Conservation (phyloP, 2,329 filamentous ascomycete genomes). For the Podosphaera fusca region DNA sequence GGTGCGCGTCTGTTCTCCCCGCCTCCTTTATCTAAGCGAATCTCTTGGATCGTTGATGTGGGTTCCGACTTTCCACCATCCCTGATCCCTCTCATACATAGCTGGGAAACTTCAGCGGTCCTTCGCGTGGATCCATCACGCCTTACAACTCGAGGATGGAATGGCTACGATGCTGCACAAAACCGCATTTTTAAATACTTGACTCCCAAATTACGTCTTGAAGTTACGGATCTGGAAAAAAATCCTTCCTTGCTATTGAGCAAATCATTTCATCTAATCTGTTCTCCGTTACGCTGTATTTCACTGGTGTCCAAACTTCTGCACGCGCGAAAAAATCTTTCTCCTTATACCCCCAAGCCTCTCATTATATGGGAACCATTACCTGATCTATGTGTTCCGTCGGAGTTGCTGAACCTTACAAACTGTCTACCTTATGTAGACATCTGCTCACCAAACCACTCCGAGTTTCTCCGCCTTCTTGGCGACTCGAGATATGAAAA, state of each 20-base stretch:
- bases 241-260: slow-evolving; percentile 39
- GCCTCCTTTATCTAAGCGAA: slow-evolving; percentile 31
- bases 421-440: slow-evolving; percentile 38
- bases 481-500: slow-evolving; percentile 24
- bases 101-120: slow-evolving; percentile 55
- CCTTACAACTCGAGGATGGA: slow-evolving; percentile 77
- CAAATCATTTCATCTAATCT: slow-evolving; percentile 71
- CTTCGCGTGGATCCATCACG: slow-evolving; percentile 34
- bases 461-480: slow-evolving; percentile 75
- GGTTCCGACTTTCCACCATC: slow-evolving; percentile 64
- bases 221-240: slow-evolving; percentile 39
- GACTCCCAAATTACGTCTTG: slow-evolving; percentile 66
- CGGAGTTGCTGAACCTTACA: slow-evolving; percentile 39
- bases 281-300: slow-evolving; percentile 54
- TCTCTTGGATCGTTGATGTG: slow-evolving; percentile 81
- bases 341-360: slow-evolving; percentile 25
- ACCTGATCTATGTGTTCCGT: slow-evolving; percentile 61
- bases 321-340: slow-evolving; percentile 25
- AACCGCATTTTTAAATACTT: slow-evolving; percentile 62
- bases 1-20: slow-evolving; percentile 78
- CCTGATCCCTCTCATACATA: slow-evolving; percentile 37
- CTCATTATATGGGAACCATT: slow-evolving; percentile 90
- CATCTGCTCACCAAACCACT: slow-evolving; percentile 58
- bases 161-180: slow-evolving; percentile 56
- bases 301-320: slow-evolving; percentile 52